A percentile compares a stretch with the other conserved stretches of the same genome.
phyloP scores from a whole-genome alignment of 2,329 filamentous ascomycete species.

The Didymella sp. region DNA sequence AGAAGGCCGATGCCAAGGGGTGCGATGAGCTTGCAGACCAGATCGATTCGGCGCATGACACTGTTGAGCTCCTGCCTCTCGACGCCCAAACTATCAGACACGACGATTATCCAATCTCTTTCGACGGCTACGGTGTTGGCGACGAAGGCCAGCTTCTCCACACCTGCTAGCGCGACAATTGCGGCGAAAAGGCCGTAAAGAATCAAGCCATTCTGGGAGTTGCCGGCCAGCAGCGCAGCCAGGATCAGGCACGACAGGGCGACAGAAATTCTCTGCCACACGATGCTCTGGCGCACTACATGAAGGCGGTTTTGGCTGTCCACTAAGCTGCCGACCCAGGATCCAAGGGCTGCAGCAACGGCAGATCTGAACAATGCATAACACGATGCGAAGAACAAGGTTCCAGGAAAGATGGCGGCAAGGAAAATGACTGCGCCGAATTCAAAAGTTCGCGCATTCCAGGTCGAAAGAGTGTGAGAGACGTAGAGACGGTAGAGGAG shows the following conservation, averaged over 20 bases:
- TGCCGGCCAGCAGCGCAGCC: conserved; percentile 24
- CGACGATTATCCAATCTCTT: conserved; percentile 70
- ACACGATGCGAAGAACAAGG: conserved; percentile 70
- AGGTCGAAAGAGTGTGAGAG: conserved; percentile 58
- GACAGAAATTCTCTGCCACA: conserved; percentile 47
- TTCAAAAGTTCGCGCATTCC: conserved; percentile 59
- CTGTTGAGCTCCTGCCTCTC: conserved; percentile 58
- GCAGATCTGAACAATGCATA: conserved; percentile 69
- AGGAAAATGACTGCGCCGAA: conserved; percentile 60
- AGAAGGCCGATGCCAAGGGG: conserved; percentile 61
- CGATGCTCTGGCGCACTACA: conserved; percentile 52
- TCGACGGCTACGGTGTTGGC: conserved; percentile 74
- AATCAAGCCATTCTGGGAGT: conserved; percentile 15
- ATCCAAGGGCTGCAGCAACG: conserved; percentile 65
- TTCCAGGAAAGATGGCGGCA: conserved; percentile 57
- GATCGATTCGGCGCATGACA: conserved; percentile 66
- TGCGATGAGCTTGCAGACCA: conserved; percentile 64
- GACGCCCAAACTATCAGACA: conserved; percentile 50
- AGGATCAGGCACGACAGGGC: conserved; percentile 43
- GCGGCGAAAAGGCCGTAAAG: conserved; percentile 42
- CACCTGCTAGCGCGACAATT: conserved; percentile 65
- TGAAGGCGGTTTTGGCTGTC: conserved; percentile 58
- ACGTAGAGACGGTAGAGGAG: conserved; percentile 50
- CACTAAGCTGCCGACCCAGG: conserved; percentile 65
- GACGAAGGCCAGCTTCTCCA: conserved; percentile 71